A percentile compares a stretch with the other conserved stretches of the same genome.
phyloP scores from a whole-genome alignment of 352 stramenopile genomes.

The Globisporangium abappressorium region DNA sequence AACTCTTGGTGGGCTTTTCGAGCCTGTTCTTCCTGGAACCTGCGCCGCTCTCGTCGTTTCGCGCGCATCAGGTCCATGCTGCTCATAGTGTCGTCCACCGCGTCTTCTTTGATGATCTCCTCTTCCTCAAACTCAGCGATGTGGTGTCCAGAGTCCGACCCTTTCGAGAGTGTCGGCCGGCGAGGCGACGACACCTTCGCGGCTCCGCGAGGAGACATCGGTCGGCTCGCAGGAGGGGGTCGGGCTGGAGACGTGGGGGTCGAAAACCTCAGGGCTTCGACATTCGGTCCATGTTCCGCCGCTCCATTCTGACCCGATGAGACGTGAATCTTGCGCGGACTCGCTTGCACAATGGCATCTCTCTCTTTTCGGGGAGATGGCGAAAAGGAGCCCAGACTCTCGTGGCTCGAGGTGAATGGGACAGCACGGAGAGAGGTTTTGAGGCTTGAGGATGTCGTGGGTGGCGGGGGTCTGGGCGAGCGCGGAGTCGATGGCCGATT shows the following conservation, averaged over 20 bases:
- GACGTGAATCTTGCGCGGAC: constrained; percentile 30
- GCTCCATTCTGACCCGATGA: background rate
- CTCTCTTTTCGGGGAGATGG: constrained; percentile 1
- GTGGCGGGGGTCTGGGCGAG: constrained; percentile 14
- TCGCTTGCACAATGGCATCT: constrained; percentile 10
- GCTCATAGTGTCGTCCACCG: background rate
- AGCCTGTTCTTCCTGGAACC: constrained; percentile 10
- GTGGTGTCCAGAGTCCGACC: constrained; percentile 5
- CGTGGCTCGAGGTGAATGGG: background rate
- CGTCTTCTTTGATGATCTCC: constrained; percentile 29
- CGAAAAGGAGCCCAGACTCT: background rate
- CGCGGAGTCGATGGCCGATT: constrained; percentile 24
- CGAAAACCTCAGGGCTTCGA: constrained; percentile 8
- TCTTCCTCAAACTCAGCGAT: constrained; percentile 43
- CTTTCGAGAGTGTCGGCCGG: background rate
- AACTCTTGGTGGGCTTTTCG: background rate
- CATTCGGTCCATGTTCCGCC: constrained; percentile 4
- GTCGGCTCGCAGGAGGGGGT: background rate
- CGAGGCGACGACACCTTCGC: constrained; percentile 12
- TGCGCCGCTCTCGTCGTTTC: constrained; percentile 5
- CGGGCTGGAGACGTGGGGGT: background rate
- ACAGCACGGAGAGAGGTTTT: background rate
- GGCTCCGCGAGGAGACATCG: constrained; percentile 7
- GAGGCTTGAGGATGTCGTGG: background rate
- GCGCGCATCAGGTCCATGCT: constrained; percentile 13